Conservation (phyloP, 768 basidiomycete genomes). For the Mycena metata region DNA sequence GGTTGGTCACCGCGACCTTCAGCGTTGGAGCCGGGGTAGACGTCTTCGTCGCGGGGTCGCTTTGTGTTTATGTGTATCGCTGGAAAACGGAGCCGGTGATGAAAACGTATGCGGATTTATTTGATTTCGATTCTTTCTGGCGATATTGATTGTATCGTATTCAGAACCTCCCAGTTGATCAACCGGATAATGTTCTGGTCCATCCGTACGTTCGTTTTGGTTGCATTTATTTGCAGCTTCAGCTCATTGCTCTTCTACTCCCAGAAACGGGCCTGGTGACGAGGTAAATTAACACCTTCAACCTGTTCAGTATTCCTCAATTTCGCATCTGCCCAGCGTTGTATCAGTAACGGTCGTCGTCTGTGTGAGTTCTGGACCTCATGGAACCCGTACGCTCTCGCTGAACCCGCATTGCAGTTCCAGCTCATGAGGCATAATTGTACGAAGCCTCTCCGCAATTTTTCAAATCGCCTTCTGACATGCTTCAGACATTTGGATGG, state of each 20-base stretch:
- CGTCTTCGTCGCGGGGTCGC: constrained; percentile 40
- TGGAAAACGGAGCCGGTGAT: constrained; percentile 11
- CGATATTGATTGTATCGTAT: background rate
- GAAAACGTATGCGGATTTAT: constrained; percentile 18
- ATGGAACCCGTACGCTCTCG: background rate
- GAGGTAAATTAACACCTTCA: constrained; percentile 28
- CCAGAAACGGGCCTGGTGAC: constrained; percentile 44
- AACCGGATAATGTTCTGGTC: constrained; percentile 43
- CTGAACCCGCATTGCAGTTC: constrained; percentile 34
- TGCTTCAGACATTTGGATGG: constrained; percentile 44
- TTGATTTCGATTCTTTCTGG: background rate
- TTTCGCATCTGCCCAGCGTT: constrained; percentile 24
- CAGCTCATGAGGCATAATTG: constrained; percentile 41
- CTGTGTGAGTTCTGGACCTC: constrained; percentile 34
- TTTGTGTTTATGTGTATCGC: constrained; percentile 41
- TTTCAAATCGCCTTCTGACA: background rate
- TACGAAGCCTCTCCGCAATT: constrained; percentile 8
- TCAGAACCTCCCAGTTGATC: constrained; percentile 39
- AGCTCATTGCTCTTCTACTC: background rate
- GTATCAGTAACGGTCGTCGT: constrained; percentile 42
- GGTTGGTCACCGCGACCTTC: constrained; percentile 44
- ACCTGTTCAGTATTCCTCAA: background rate
- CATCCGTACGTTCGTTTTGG: constrained; percentile 40
- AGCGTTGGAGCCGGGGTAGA: constrained; percentile 42
- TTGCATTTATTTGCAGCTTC: background rate